Base-by-base conservation (phyloP, 805 yeast genomes). In the Kluyveromyces nonfermentans region DNA sequence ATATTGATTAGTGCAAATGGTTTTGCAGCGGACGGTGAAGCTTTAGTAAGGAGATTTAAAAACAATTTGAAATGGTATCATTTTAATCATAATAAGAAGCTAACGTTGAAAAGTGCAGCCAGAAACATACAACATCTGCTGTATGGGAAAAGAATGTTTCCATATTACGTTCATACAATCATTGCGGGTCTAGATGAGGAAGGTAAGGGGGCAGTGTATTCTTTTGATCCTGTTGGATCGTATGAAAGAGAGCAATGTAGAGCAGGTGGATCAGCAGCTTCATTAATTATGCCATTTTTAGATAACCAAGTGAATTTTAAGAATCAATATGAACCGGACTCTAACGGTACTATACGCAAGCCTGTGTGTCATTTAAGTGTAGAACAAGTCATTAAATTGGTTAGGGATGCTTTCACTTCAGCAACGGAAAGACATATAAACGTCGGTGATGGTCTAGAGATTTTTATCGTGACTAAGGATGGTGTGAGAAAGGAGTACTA, bases 351-450 rank as follows among this genome's bases (percentile, higher is more conserved):
- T 9, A 72, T 73, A 45, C 81, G 77, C 63, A 80, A 68, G 60
- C 75, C 74, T 35, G 60, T 80, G 48, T 72, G 78, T 60, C 85
- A 75, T 57, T 72, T 93, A 59, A 64, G 73, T 34, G 72, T 88
- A 52, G 96, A 87, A 1, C 95, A 89, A 68, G 97, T 88, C 19
- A 70, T 93, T 57, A 75, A 80, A 54, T 70, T 93, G 50, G 97
- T 93, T 33, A 82, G 80, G 63, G 98, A 93, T 67, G 95, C 98
- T 5, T 93, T 93, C 62, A 73, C 87, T 18, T 87, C 96, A 7
- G 98, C 96, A 17, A 90, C 97, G 16, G 98, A 93, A 69, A 84
- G 98, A 74, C 97, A 93, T 67, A 93, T 93, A 55, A 94, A 89
- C 54, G 97, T 93, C 42, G 98, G 98, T 71, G 98, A 93, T 70